Evolutionary conservation across 345 rosid genomes (phyloP).

Genomic region (Adansonia digitata): DNA sequence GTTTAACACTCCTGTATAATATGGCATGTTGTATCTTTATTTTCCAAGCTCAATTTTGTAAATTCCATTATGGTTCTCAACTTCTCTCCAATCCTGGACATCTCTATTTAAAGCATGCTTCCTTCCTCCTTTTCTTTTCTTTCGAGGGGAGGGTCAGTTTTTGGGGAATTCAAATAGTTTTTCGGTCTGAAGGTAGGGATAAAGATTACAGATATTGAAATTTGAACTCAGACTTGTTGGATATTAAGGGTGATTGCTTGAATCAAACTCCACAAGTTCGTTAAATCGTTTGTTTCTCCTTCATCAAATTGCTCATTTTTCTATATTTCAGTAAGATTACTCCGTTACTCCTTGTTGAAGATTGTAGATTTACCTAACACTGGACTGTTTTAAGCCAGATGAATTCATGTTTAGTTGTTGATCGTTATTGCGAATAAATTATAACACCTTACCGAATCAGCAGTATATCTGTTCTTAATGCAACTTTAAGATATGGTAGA

Average conservation of each 20-base stretch:
- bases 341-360: not conserved
- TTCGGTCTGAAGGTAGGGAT: too few relatives aligned
- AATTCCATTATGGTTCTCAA: not conserved
- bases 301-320: too few relatives aligned
- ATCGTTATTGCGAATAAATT: not conserved
- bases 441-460: not conserved
- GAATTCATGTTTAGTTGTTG: not conserved
- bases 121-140: not conserved
- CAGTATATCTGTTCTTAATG: not conserved
- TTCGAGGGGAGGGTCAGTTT: too few relatives aligned
- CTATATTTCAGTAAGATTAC: too few relatives aligned
- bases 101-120: not conserved
- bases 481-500: too few relatives aligned
- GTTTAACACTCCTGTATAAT: conserved; percentile 23
- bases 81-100: not conserved
- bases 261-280: too few relatives aligned
- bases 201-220: too few relatives aligned
- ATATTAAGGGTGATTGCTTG: too few relatives aligned
- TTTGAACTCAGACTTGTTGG: too few relatives aligned
- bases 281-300: too few relatives aligned
- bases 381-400: not conserved
- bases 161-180: too few relatives aligned
- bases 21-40: not conserved
- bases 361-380: not conserved
- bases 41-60: conserved; percentile 2